Conservation (phyloP, 257 asterid species). For the Solanum infundibuliforme region DNA sequence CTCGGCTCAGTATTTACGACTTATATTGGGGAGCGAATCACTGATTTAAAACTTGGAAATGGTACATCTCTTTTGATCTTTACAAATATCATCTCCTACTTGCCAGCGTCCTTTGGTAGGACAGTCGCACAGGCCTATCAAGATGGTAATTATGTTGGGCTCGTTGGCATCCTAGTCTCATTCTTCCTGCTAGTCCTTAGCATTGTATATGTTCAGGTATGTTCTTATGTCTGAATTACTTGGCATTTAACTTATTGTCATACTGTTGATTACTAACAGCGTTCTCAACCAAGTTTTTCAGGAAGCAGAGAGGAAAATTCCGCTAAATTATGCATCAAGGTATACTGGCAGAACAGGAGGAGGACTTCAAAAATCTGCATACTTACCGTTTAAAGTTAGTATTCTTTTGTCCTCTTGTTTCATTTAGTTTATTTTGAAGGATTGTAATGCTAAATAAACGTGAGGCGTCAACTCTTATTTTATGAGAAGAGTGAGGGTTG, state of each 20-base stretch:
- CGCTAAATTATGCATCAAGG: slow-evolving; percentile 83
- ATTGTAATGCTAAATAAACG: background rate
- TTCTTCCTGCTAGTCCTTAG: slow-evolving; percentile 82
- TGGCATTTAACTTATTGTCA: background rate
- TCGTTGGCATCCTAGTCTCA: slow-evolving; percentile 54
- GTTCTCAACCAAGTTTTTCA: slow-evolving; percentile 17
- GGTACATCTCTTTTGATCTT: slow-evolving; percentile 94
- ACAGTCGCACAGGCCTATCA: slow-evolving; percentile 72
- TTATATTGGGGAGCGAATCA: slow-evolving; percentile 77
- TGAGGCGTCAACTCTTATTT: background rate
- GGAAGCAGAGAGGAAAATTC: slow-evolving; percentile 99
- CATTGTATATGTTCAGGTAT: slow-evolving; percentile 93
- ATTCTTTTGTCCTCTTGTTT: background rate
- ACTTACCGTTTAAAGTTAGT: slow-evolving; percentile 86
- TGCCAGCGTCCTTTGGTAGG: slow-evolving; percentile 97
- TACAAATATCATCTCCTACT: slow-evolving; percentile 91
- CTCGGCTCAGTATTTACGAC: slow-evolving; percentile 81
- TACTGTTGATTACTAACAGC: background rate
- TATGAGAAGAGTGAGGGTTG: background rate
- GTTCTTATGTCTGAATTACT: background rate
- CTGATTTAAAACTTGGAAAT: slow-evolving; percentile 90
- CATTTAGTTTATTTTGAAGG: background rate
- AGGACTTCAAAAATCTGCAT: slow-evolving; percentile 81
- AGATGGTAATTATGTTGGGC: slow-evolving; percentile 89
- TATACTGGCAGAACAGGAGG: slow-evolving; percentile 58